These are phyloP conservation scores for Serendipita sp. DNA, from an alignment of 768 basidiomycete genomes.

Conservation along the genomic window DNA sequence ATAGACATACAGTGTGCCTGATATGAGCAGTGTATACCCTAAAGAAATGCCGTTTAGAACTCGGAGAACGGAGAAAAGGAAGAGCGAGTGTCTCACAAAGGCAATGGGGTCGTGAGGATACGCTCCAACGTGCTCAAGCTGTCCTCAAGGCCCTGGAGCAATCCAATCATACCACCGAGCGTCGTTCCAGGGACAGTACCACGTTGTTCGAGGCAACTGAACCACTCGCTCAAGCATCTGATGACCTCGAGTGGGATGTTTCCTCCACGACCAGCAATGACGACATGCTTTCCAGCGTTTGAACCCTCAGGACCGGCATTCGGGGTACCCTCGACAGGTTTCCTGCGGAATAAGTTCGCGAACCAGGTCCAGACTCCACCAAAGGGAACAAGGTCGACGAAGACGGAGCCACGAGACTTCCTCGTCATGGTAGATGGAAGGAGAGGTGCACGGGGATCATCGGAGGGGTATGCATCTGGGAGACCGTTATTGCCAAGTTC, in stretches of 20 bases:
- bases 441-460: conserved; percentile 26
- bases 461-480: conserved; percentile 20
- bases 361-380: conserved; percentile 10
- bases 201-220: conserved; percentile 39
- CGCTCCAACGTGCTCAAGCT: conserved; percentile 33
- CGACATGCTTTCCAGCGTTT: conserved; percentile 14
- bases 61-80: neutral
- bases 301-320: neutral
- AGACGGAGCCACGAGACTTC: conserved; percentile 12
- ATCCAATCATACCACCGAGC: conserved; percentile 6
- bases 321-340: neutral
- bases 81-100: conserved; percentile 34
- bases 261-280: conserved; percentile 28
- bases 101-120: conserved; percentile 47
- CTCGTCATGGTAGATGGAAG: conserved; percentile 8
- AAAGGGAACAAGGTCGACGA: conserved; percentile 19
- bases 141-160: conserved; percentile 3
- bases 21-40: conserved; percentile 53
- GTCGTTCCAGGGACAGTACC: conserved; percentile 37
- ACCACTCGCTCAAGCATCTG: conserved; percentile 40
- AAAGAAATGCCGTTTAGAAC: neutral
- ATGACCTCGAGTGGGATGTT: conserved; percentile 44
- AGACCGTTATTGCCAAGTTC: neutral
- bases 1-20: conserved; percentile 31
- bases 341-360: neutral